Evolutionary conservation across 345 rosid genomes (phyloP).

Genomic region (Hibiscus tridactylites): DNA sequence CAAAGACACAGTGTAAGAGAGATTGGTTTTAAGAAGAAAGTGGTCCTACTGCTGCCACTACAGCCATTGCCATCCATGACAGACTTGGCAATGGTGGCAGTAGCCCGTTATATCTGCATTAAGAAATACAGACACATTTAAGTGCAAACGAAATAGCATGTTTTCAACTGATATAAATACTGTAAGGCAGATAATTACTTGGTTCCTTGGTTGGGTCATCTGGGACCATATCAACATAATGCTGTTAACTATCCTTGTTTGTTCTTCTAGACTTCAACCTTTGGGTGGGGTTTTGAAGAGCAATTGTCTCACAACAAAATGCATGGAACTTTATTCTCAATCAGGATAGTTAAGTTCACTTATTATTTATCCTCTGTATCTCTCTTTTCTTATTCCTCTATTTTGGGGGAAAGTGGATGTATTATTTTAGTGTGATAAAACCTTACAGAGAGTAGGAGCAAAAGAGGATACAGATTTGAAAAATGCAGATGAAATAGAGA

Average conservation of each 20-base stretch:
- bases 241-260: neutral
- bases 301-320: neutral
- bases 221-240: neutral
- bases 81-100: neutral
- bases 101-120: neutral
- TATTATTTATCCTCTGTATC: neutral
- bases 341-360: neutral
- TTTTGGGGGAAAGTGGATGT: neutral
- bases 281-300: neutral
- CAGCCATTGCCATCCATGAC: neutral
- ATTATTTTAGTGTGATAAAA: neutral
- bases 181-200: neutral
- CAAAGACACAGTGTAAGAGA: neutral
- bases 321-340: neutral
- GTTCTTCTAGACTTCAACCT: neutral
- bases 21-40: neutral
- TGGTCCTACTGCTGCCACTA: neutral
- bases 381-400: neutral
- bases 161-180: neutral
- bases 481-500: neutral
- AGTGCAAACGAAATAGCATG: neutral
- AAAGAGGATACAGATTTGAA: neutral
- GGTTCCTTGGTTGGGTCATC: neutral
- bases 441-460: neutral
- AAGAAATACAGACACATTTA: neutral